Evolutionary conservation across 2,329 filamentous ascomycete genomes (phyloP).

Genomic region (Cytospora chrysosperma): DNA sequence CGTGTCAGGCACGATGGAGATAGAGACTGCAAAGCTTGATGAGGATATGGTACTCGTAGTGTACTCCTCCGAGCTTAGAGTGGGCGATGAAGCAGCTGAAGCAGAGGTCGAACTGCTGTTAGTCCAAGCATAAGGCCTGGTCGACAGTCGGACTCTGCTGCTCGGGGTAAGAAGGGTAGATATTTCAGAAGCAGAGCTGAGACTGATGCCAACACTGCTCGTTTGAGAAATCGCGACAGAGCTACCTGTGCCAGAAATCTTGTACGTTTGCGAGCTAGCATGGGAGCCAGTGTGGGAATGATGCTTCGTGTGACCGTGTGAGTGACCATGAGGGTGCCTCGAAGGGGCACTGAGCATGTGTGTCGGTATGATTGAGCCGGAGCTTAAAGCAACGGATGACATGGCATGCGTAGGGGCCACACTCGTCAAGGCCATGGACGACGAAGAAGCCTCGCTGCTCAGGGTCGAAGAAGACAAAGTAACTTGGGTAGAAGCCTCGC

Average conservation of each 20-base stretch:
- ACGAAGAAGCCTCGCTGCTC: not conserved
- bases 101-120: slow-evolving; percentile 13
- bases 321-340: not conserved
- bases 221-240: not conserved
- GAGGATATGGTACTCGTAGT: slow-evolving; percentile 18
- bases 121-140: slow-evolving; percentile 3
- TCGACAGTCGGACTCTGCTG: slow-evolving; percentile 15
- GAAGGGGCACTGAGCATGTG: not conserved
- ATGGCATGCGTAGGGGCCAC: not conserved
- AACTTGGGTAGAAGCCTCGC: not conserved
- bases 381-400: not conserved
- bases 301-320: not conserved
- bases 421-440: not conserved
- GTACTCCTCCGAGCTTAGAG: slow-evolving; percentile 27
- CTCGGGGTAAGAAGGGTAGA: slow-evolving; percentile 1
- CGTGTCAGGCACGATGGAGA: slow-evolving; percentile 6
- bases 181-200: not conserved
- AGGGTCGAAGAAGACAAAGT: not conserved
- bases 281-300: not conserved
- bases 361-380: not conserved
- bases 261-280: not conserved
- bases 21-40: slow-evolving; percentile 9
- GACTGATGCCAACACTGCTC: not conserved
- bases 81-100: slow-evolving; percentile 30
- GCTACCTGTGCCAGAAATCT: not conserved